Base-by-base conservation (phyloP, 768 basidiomycete species). In the Panaeolus cyanescens region DNA sequence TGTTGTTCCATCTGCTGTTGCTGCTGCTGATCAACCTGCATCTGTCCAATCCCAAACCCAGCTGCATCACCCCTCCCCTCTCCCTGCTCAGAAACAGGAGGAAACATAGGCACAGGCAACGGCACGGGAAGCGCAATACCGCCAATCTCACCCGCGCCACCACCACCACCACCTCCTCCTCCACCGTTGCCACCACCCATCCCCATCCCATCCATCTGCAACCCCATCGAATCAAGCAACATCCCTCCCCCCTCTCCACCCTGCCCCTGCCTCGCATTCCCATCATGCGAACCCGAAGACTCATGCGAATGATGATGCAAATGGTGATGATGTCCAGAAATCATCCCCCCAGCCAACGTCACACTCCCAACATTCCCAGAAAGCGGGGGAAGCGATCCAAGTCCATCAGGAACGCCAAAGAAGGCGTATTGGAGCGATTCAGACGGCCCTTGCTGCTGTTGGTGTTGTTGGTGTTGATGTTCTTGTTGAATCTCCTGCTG, bases 1-100 rank as follows among this genome's bases (percentile, higher is more conserved):
- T 25, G 40, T 33, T 40, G 25, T 2, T 36, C 36, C 32, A 42
- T 32, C 56, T 56, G 59, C 28, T 55, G 33, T 7, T 56, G 42
- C 22, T 56, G 50, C 50, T 32, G 25, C 1, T 56, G 58, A 32
- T 62, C 37, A 12, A 59, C 39, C 59, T 65, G 58, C 57, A 58
- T 25, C 39, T 33, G 22, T 25, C 45, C 45, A 22, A 50, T 50
- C 19, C 45, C 45, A 28, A 50, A 50, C 5, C 25, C 45, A 50
- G 10, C 30, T 28, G 8, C 55, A 37, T 37, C 36, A 37, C n/a
- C 25, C 5, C 54, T 31, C 5, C 55, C 36, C 2, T 13, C 5
- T n/a, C 17, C 25, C 12, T 15, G 15, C 25, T 25, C 39, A 42
- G 39, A 20, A 42, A 42, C 45, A 28, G 45, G 30, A 50, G 45